Percentiles rank a stretch among this genome's conserved stretches.
These are phyloP conservation scores for Botrytis byssoidea DNA, from an alignment of 2,329 filamentous ascomycete species.

Conservation along the genomic window DNA sequence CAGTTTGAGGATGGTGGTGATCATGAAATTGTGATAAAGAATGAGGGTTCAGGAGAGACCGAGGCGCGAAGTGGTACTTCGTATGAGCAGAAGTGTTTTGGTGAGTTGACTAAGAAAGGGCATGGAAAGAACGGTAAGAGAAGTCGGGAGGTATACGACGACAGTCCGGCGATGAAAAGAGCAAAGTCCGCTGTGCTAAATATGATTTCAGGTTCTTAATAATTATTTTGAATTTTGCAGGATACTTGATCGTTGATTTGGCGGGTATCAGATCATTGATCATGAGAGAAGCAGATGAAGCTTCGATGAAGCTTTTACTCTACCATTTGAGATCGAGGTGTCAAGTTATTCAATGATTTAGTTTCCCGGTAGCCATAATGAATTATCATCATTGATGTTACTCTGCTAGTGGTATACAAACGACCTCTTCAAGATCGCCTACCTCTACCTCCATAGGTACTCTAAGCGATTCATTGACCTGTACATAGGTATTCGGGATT, in stretches of 20 bases:
- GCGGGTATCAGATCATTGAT: neutral
- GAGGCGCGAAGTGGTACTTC: neutral
- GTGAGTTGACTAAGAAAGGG: neutral
- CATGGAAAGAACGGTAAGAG: constrained; percentile 5
- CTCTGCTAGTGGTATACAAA: neutral
- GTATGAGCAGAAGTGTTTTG: neutral
- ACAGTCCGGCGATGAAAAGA: neutral
- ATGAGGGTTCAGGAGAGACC: neutral
- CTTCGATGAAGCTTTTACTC: neutral
- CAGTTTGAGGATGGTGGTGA: no score
- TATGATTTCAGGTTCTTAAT: neutral
- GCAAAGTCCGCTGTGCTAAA: neutral
- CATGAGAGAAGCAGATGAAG: neutral
- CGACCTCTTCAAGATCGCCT: neutral
- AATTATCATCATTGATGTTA: neutral
- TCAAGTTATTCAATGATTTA: neutral
- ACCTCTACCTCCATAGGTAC: neutral
- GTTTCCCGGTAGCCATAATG: neutral
- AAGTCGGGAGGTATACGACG: neutral
- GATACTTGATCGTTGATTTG: neutral
- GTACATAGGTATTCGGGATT: neutral
- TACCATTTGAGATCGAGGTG: neutral
- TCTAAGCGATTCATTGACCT: neutral
- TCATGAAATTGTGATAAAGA: neutral
- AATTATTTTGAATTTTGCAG: neutral